These are phyloP conservation scores for Shiraia bambusicola DNA, from an alignment of 2,329 filamentous ascomycete genomes.

Conservation along the genomic window DNA sequence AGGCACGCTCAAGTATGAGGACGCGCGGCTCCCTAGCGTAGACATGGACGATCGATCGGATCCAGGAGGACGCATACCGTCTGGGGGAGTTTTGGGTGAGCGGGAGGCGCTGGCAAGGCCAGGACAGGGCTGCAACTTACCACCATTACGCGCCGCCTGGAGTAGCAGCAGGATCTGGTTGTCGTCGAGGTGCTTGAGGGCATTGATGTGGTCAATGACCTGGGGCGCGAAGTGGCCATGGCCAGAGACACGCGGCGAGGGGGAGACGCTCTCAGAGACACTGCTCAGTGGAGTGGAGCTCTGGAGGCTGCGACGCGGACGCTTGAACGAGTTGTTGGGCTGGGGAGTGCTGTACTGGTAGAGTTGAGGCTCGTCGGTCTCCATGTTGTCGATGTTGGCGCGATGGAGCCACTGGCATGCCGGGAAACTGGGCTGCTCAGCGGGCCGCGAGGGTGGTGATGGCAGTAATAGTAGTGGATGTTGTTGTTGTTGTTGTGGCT, in stretches of 20 bases:
- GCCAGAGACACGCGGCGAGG: slow-evolving; percentile 38
- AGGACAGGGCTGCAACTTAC: slow-evolving; percentile 31
- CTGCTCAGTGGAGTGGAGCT: slow-evolving; percentile 40
- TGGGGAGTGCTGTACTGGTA: slow-evolving; percentile 41
- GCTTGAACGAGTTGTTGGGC: slow-evolving; percentile 40
- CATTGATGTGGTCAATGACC: slow-evolving; percentile 44
- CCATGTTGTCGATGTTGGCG: slow-evolving; percentile 40
- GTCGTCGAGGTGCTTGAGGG: slow-evolving; percentile 44
- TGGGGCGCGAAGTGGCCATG: slow-evolving; percentile 39
- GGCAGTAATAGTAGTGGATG: too few species aligned
- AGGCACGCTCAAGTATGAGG: slow-evolving; percentile 42
- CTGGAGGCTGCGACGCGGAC: slow-evolving; percentile 42
- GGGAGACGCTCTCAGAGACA: slow-evolving; percentile 40
- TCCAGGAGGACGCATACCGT: slow-evolving; percentile 38
- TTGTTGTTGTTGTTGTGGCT: slow-evolving; percentile 28
- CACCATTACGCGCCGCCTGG: slow-evolving; percentile 42
- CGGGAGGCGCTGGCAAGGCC: slow-evolving; percentile 12
- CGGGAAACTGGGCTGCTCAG: slow-evolving; percentile 36
- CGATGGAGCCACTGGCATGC: slow-evolving; percentile 38
- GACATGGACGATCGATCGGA: slow-evolving; percentile 41
- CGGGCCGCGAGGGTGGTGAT: too few species aligned
- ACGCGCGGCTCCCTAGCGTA: slow-evolving; percentile 40
- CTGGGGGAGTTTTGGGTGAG: slow-evolving; percentile 31
- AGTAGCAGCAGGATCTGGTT: slow-evolving; percentile 42
- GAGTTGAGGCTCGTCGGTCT: slow-evolving; percentile 41